Base-by-base conservation (phyloP, 1,139 yeast genomes). In the Blastobotrys malaysiensis region DNA sequence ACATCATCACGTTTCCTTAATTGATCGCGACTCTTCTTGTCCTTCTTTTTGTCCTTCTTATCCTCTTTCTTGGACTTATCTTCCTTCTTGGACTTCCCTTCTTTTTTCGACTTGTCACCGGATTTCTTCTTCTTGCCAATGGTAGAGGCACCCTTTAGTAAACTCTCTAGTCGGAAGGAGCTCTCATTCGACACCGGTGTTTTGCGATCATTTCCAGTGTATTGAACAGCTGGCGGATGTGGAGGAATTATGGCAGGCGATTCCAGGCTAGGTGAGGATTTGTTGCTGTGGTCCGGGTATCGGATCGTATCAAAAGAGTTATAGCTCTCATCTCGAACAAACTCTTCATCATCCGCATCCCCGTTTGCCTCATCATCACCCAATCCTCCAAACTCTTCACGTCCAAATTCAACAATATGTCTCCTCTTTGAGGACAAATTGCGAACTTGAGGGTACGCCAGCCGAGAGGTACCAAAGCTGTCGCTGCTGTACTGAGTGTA, bases 121-220 rank as follows among this genome's bases (percentile, higher is more conserved):
- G 58, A 48, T 57, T 64, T 64, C 48, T 61, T 63, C 27, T 59
- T 59, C 43, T 63, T 64, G 11, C 64, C 59, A 9, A 68, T 60
- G 49, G 62, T 65, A 7, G 55, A 49, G 11, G 69, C 69, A 6
- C 66, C 67, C 13, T 69, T 52, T 43, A 69, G 54, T 18, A 69
- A 55, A 44, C 69, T 63, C 43, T 69, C 72, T 5, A 69, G 58
- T 7, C 72, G 57, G 62, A 69, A 69, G 3, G 71, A 64, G 6
- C 65, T 59, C 46, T 67, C 71, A 11, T 18, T 7, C 6, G 47
- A 19, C 14, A 27, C 43, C 19, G 49, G 43, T 1, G 24, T 18
- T 18, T 39, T 24, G 19, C 22, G 24, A 20, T 14, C 14, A 47
- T 47, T 19, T 26, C 47, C 43, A 2, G 24, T 22, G 50, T 46